Evolutionary conservation across 2,329 filamentous ascomycete genomes (phyloP).

Genomic region (Ophiostoma populinum): DNA sequence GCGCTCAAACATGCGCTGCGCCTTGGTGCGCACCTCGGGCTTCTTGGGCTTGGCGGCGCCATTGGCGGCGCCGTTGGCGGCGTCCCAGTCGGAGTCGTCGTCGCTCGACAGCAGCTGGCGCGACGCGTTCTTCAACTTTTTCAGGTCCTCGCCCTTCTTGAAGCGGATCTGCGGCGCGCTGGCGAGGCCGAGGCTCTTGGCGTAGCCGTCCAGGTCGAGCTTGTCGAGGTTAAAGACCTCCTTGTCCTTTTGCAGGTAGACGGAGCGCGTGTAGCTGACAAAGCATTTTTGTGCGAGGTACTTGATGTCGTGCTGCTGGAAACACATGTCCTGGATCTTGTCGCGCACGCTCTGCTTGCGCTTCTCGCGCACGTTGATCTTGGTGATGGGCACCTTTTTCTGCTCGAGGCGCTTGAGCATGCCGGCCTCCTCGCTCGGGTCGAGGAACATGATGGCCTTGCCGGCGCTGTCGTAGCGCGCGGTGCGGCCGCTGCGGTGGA

Average conservation of each 20-base stretch:
- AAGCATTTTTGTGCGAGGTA: constrained; percentile 95
- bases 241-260: constrained; percentile 82
- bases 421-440: constrained; percentile 81
- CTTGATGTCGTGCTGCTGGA: constrained; percentile 84
- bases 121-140: constrained; percentile 73
- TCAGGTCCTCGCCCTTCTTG: constrained; percentile 74
- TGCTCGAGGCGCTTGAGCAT: constrained; percentile 73
- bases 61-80: constrained; percentile 19
- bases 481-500: constrained; percentile 86
- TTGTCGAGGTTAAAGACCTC: constrained; percentile 74
- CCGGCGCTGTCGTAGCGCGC: constrained; percentile 85
- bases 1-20: constrained; percentile 94
- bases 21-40: constrained; percentile 71
- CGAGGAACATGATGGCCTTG: constrained; percentile 75
- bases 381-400: constrained; percentile 78
- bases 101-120: constrained; percentile 47
- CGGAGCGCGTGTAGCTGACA: constrained; percentile 68
- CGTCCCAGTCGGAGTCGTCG: constrained; percentile 33
- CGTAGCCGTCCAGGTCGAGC: constrained; percentile 72
- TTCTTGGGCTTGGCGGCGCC: constrained; percentile 40
- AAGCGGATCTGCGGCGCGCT: constrained; percentile 90
- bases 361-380: constrained; percentile 71
- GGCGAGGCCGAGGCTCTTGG: constrained; percentile 70
- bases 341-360: constrained; percentile 77
- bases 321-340: constrained; percentile 85